A percentile compares a stretch with the other conserved stretches of the same genome.
These are phyloP conservation scores for Paraleonurus japonicus DNA, from an alignment of 257 asterid species.

Conservation along the genomic window DNA sequence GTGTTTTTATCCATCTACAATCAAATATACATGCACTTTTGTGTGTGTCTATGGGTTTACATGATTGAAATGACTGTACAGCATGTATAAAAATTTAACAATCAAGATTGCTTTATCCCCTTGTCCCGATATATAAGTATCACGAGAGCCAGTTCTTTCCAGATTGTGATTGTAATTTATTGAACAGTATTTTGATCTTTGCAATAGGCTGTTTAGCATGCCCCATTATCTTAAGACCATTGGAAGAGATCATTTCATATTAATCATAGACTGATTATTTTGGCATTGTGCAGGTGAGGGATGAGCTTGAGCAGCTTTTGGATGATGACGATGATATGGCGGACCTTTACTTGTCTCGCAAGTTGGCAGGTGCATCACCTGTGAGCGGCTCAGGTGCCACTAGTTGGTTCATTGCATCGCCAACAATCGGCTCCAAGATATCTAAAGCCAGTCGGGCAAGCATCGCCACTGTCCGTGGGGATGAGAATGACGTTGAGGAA, in stretches of 20 bases:
- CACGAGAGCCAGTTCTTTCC: not conserved
- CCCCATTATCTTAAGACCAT: not conserved
- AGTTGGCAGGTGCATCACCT: conserved; percentile 69
- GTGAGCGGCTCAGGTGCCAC: conserved; percentile 80
- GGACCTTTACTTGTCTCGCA: conserved; percentile 88
- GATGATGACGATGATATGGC: conserved; percentile 99
- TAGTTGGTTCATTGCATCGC: conserved; percentile 70
- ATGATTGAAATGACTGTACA: not conserved
- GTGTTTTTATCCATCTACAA: not conserved
- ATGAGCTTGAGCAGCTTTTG: conserved; percentile 95
- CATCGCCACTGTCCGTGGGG: conserved; percentile 76
- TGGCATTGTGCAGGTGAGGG: conserved; percentile 67
- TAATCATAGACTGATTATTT: conserved; percentile 9
- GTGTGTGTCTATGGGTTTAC: not conserved
- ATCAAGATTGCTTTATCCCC: not conserved
- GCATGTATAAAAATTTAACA: not conserved
- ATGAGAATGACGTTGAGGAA: conserved; percentile 87
- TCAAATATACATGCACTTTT: not conserved
- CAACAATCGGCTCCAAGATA: conserved; percentile 83
- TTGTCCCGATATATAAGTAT: not conserved
- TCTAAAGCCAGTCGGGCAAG: conserved; percentile 89
- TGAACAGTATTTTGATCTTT: not conserved
- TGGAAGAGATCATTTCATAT: not conserved
- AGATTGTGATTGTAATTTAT: not conserved
- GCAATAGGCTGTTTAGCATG: not conserved